Conservation (phyloP, 2,329 filamentous ascomycete species). For the Chrysoporthe deuterocubensis region DNA sequence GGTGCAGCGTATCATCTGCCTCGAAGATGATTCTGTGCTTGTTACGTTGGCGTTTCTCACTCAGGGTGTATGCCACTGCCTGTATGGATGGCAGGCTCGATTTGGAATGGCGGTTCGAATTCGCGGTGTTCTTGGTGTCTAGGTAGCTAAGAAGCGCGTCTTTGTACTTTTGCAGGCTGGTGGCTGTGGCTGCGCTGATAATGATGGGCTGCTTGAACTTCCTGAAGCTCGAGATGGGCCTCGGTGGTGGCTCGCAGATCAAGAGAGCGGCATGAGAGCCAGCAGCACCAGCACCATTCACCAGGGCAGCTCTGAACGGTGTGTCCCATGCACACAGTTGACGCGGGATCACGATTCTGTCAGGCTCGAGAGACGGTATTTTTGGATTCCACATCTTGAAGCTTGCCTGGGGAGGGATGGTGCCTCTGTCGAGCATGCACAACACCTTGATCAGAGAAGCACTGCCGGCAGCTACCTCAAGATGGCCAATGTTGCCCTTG, state of each 20-base stretch:
- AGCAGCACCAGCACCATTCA: slow-evolving; percentile 41
- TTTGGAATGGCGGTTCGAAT: too few species aligned
- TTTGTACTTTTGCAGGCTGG: too few species aligned
- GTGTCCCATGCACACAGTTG: slow-evolving; percentile 31
- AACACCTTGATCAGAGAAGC: slow-evolving; percentile 39
- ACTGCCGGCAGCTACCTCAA: slow-evolving; percentile 11
- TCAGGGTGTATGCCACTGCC: neutral
- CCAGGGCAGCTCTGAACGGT: slow-evolving; percentile 28
- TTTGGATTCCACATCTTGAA: slow-evolving; percentile 32
- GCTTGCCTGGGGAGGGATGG: slow-evolving; percentile 39
- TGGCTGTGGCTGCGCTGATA: too few species aligned
- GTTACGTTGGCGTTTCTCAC: slow-evolving; percentile 37
- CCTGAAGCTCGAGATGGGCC: too few species aligned
- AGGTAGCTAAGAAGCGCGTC: too few species aligned
- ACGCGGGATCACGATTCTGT: slow-evolving; percentile 33
- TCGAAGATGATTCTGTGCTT: slow-evolving; percentile 34
- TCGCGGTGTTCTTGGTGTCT: slow-evolving; percentile 18
- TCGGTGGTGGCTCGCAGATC: too few species aligned
- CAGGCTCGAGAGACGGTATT: slow-evolving; percentile 29
- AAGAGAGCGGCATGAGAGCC: too few species aligned
- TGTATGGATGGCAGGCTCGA: slow-evolving; percentile 32
- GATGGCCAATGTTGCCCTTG: slow-evolving; percentile 37
- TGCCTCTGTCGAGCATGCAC: slow-evolving; percentile 34
- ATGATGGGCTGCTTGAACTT: too few species aligned
- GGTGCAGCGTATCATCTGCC: slow-evolving; percentile 30